phyloP scores from a whole-genome alignment of 495 filamentous ascomycete genomes.

The Gamarada debralockiae region DNA sequence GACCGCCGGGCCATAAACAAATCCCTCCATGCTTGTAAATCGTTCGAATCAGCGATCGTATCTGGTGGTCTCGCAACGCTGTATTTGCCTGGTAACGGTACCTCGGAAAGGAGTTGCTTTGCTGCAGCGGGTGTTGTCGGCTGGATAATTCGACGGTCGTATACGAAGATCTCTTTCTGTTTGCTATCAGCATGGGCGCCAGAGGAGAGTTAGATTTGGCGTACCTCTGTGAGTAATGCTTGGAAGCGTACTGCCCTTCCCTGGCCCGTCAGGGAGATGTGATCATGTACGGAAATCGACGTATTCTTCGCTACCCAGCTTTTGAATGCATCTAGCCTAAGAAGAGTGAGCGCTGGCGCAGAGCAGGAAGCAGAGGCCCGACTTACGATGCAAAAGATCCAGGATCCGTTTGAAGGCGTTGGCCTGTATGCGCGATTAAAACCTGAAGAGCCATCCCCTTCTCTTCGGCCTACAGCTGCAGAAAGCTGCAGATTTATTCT shows the following conservation, averaged over 20 bases:
- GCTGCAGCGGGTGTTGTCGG: constrained; percentile 38
- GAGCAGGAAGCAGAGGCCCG: background rate
- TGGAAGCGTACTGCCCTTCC: constrained; percentile 77
- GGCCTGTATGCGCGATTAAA: constrained; percentile 84
- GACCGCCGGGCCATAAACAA: constrained; percentile 67
- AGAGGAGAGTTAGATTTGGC: constrained; percentile 17
- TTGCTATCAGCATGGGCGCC: constrained; percentile 4
- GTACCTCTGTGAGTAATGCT: constrained; percentile 70
- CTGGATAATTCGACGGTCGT: constrained; percentile 66
- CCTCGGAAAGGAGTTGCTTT: constrained; percentile 40
- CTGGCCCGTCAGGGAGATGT: constrained; percentile 78
- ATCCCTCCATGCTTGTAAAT: constrained; percentile 76
- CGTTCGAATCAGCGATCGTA: constrained; percentile 65
- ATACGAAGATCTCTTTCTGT: constrained; percentile 84
- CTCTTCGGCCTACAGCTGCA: constrained; percentile 22
- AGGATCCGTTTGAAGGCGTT: constrained; percentile 70
- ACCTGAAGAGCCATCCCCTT: constrained; percentile 70
- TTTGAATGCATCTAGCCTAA: constrained; percentile 55
- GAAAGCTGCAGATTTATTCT: constrained; percentile 14
- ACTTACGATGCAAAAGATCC: constrained; percentile 66
- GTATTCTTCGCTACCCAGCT: constrained; percentile 26
- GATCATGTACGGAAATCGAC: constrained; percentile 63
- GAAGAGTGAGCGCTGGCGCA: background rate
- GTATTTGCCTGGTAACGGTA: constrained; percentile 56
- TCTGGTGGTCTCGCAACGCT: constrained; percentile 61